Base-by-base conservation (phyloP, 768 basidiomycete species). In the Hygrophorus pudorinus region DNA sequence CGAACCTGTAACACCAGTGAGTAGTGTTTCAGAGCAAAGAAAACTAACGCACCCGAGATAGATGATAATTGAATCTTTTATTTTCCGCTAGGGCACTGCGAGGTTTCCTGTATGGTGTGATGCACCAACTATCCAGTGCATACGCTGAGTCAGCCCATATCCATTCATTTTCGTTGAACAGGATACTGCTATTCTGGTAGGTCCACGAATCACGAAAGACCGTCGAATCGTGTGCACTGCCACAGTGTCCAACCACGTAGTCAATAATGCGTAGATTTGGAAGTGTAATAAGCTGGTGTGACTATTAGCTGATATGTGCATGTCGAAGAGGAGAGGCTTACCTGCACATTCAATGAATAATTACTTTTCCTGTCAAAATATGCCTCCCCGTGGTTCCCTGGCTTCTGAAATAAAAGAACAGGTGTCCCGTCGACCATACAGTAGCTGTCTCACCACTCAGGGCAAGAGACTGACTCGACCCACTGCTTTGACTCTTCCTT, bases 351-450 rank as follows among this genome's bases (percentile, higher is more conserved):
- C 16, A 68, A 34, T 1, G 64, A 66, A 41, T 68, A 68, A 28
- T 65, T 61, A 29, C 53, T 57, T 49, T 68, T 68, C 4, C 60
- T 46, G 48, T 68, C 65, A 49, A 61, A 70, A 42, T 64, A 68
- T 18, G 52, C 59, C 34, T 65, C 56, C 0, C 68, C 63, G 52
- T 56, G 63, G 52, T 56, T 61, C n/a, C 33, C 36, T 8, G 67
- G 67, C 4, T 55, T 44, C 2, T 56, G 41, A 38, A 42, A 55
- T 1, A 70, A 52, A 3, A 64, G 60, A 0, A 71, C 50, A 4
- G 68, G 45, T 5, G 65, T 68, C 1, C 68, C 67, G 53, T 71
- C 66, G 30, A 64, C 63, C 27, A 63, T 45, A 31, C 59, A 59
- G 55, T 59, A 68, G 0, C 68, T 64, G 42, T 62, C 28, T 1